A percentile compares a stretch with the other conserved stretches of the same genome.
Evolutionary conservation across 257 asterid genomes (phyloP).

Genomic region (Solanum clarkiae): DNA sequence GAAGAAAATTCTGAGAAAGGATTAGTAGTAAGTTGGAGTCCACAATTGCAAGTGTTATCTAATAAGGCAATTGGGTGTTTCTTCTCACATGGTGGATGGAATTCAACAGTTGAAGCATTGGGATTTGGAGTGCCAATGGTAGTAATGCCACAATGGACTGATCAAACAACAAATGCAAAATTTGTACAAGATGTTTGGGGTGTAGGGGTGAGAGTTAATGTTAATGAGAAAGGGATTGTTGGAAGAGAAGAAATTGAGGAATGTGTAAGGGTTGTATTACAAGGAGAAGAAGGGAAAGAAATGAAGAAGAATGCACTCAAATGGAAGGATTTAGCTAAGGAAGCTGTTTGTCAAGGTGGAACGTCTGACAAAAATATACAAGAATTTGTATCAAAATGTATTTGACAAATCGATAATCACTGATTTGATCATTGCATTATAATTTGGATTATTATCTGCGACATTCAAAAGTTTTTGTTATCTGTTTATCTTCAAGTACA

Average conservation of each 20-base stretch:
- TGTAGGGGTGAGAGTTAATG: conserved; percentile 42
- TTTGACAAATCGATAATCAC: neutral
- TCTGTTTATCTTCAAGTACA: neutral
- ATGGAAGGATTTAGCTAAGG: conserved; percentile 50
- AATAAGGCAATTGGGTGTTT: conserved; percentile 54
- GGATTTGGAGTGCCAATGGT: conserved; percentile 74
- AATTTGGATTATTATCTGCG: no score
- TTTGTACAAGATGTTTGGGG: conserved; percentile 58
- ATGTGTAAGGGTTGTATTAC: conserved; percentile 46
- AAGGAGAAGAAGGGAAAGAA: conserved; percentile 37
- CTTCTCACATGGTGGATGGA: conserved; percentile 78
- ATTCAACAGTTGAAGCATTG: conserved; percentile 58
- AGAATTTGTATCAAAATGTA: conserved; percentile 12
- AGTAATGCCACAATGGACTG: conserved; percentile 77
- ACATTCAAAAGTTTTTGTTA: neutral
- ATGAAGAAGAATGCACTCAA: conserved; percentile 41
- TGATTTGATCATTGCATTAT: no score
- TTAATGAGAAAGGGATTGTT: conserved; percentile 25
- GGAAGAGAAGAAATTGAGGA: conserved; percentile 45
- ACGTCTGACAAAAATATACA: conserved; percentile 39
- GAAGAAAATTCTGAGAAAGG: conserved; percentile 10
- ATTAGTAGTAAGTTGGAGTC: conserved; percentile 48
- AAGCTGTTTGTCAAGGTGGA: conserved; percentile 54
- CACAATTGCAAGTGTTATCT: conserved; percentile 43
- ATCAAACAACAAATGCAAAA: conserved; percentile 63